Conservation (phyloP, 23 red algal genomes). For the Cyanidium caldarium region DNA sequence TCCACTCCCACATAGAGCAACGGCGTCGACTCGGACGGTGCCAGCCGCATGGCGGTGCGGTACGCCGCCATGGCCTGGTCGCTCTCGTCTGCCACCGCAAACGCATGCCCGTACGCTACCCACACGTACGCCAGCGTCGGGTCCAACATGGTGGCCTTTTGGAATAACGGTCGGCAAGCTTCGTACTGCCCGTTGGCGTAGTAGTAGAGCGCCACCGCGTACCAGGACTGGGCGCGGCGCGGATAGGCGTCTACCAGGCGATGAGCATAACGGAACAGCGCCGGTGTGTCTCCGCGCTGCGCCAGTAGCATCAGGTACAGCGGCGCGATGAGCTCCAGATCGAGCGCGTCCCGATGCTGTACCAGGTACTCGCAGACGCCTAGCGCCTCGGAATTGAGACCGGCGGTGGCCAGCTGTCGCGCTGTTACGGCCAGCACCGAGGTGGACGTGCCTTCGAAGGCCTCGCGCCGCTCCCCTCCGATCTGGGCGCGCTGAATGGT, state of each 20-base stretch:
- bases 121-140: constrained; percentile 34
- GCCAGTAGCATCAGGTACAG: constrained; percentile 19
- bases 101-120: constrained; percentile 77
- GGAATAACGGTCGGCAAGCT: constrained; percentile 43
- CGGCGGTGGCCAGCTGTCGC: too few relatives aligned
- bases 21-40: constrained; percentile 31
- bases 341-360: background rate
- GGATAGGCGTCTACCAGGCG: constrained; percentile 45
- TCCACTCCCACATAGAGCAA: constrained; percentile 70
- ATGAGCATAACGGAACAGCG: constrained; percentile 60
- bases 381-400: too few relatives aligned
- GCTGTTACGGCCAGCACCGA: too few relatives aligned
- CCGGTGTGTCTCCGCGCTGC: constrained; percentile 13
- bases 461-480: too few relatives aligned
- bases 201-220: constrained; percentile 76
- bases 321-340: background rate
- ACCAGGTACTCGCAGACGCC: too few relatives aligned
- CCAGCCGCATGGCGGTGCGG: constrained; percentile 53
- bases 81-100: constrained; percentile 65
- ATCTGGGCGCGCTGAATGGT: too few relatives aligned
- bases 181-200: constrained; percentile 37
- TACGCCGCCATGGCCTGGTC: constrained; percentile 87
- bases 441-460: too few relatives aligned
- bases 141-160: constrained; percentile 62
- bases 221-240: constrained; percentile 27